Conservation (phyloP, 2,329 filamentous ascomycete genomes). For the Pseudocercospora crystallina region DNA sequence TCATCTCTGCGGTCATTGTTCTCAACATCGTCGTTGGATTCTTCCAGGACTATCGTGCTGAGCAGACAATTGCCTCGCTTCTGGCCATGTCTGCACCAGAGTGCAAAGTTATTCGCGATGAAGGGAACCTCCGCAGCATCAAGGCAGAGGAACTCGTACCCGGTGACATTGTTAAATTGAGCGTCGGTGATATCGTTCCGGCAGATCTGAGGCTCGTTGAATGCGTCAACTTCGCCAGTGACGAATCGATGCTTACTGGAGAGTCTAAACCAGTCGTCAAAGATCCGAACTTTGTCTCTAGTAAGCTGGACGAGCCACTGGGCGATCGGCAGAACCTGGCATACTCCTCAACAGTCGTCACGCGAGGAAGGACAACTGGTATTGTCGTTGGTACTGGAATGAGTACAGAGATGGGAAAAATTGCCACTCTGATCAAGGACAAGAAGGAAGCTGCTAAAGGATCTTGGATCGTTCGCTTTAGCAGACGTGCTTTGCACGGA, state of each 20-base stretch:
- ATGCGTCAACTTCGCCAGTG: constrained; percentile 72
- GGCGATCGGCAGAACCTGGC: constrained; percentile 65
- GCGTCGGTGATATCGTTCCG: constrained; percentile 67
- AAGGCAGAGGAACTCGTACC: constrained; percentile 61
- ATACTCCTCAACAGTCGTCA: constrained; percentile 64
- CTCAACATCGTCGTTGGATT: constrained; percentile 62
- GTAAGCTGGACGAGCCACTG: constrained; percentile 49
- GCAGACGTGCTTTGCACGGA: constrained; percentile 54
- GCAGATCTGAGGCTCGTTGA: constrained; percentile 63
- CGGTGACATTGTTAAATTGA: constrained; percentile 65
- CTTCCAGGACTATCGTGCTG: constrained; percentile 60
- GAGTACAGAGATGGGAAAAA: constrained; percentile 67
- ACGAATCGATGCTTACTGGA: constrained; percentile 70
- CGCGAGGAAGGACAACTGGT: constrained; percentile 61
- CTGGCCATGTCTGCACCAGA: constrained; percentile 57
- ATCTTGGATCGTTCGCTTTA: constrained; percentile 17
- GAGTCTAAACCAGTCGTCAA: constrained; percentile 57
- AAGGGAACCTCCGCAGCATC: constrained; percentile 51
- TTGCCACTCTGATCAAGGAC: constrained; percentile 50
- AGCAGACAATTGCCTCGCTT: constrained; percentile 60
- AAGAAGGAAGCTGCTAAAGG: constrained; percentile 19
- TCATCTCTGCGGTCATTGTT: constrained; percentile 57
- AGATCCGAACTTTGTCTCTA: constrained; percentile 29
- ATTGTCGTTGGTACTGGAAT: constrained; percentile 61
- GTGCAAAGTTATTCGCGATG: constrained; percentile 56